Base-by-base conservation (phyloP, 2,329 filamentous ascomycete genomes). In the Zasmidium citrigriseum region DNA sequence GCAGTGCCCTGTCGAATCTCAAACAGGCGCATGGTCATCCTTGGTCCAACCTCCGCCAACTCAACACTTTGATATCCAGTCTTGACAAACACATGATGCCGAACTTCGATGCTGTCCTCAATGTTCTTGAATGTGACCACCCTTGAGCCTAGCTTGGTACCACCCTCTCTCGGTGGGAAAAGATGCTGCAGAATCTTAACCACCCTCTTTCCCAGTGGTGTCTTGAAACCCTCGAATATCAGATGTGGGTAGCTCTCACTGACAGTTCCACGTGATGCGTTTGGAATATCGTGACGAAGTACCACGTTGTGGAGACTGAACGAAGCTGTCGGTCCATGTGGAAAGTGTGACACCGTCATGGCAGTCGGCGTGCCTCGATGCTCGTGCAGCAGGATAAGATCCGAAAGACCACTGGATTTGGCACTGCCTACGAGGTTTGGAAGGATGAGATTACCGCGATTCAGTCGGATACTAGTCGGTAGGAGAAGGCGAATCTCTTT, bases 11-110 rank as follows among this genome's bases (percentile, higher is more conserved):
- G 89, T 48, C 93, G 84, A 61, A 99, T 96, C 78, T 98, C 91
- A 72, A 98, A 99, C 54, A 92, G 80, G 66, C 91, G 83, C 91
- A 98, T 95, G n/a, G 92, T 96, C 91, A 98, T 96, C 57, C 95
- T 83, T 1, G 95, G 95, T 0, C 93, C 92, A 52, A 96, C 91
- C 74, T 96, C 92, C 14, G 90, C 88, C 67, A 96, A 77, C 75
- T 96, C 92, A 2, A 98, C 91, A 58, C 89, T 90, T 71, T 96
- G 88, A 71, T 93, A 95, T 0, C 90, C 89, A 0, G 95, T 98
- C 73, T 90, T 88, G 18, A 99, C 93, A 72, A 97, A 99, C 1
- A 99, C 93, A 73, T 92, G 89, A 73, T 96, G 91, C 3, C 95
- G 85, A 47, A 99, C 89, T 76, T 99, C 93, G 53, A 98, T 96